Conservation (phyloP, 163 green algal genomes). For the Scenedesmus sp. region DNA sequence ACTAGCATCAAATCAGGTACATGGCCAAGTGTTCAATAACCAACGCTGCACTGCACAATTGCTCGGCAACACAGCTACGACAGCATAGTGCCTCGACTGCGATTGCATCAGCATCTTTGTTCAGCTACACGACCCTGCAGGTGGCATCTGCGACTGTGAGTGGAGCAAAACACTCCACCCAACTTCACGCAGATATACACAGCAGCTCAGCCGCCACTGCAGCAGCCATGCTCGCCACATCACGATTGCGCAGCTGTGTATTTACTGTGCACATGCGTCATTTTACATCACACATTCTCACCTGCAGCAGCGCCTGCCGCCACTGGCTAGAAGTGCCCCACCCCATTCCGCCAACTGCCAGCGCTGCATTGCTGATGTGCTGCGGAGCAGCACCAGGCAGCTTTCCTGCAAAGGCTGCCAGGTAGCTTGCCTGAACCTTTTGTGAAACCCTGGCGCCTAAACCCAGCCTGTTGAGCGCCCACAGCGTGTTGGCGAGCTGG, state of each 20-base stretch:
- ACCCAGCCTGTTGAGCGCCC: slow-evolving; percentile 56
- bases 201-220: too few relatives aligned
- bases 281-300: background rate
- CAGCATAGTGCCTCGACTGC: background rate
- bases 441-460: background rate
- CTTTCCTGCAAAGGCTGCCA: background rate
- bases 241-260: background rate
- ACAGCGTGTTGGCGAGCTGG: slow-evolving; percentile 64
- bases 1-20: background rate
- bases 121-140: too few relatives aligned
- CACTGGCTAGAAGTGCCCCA: slow-evolving; percentile 20
- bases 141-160: too few relatives aligned
- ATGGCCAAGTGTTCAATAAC: too few relatives aligned
- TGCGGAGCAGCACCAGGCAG: slow-evolving; percentile 54
- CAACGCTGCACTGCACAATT: background rate
- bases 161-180: too few relatives aligned
- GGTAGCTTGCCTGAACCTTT: background rate
- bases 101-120: too few relatives aligned
- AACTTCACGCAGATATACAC: too few relatives aligned
- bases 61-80: background rate
- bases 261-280: background rate
- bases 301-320: background rate
- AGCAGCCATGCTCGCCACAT: background rate
- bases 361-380: slow-evolving; percentile 55
- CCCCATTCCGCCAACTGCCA: slow-evolving; percentile 52